These are phyloP conservation scores for Butyriboletus appendiculatus DNA, from an alignment of 1,284 basidiomycete genomes.

Conservation along the genomic window DNA sequence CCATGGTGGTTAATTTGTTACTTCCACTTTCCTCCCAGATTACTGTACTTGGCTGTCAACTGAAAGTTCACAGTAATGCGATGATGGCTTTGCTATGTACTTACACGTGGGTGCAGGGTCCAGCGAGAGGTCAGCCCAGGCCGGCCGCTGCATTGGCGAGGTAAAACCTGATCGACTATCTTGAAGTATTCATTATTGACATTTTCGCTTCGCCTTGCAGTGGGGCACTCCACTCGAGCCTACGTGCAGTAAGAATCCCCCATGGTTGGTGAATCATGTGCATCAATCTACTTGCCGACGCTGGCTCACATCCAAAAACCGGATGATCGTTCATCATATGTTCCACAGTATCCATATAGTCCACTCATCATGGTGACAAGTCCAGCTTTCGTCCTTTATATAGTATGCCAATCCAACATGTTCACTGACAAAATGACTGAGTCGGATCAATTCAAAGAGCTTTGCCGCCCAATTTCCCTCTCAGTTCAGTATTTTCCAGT, in stretches of 20 bases:
- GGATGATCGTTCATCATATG: not conserved
- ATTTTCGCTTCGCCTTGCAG: slow-evolving; percentile 4
- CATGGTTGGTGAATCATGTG: not conserved
- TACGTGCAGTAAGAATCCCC: slow-evolving; percentile 3
- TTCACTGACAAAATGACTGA: not conserved
- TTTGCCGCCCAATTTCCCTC: not conserved
- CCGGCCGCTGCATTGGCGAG: not conserved
- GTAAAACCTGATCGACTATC: not conserved
- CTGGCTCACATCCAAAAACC: no score
- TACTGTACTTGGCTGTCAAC: not conserved
- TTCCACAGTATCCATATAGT: not conserved
- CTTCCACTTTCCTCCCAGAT: not conserved
- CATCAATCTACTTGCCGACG: no score
- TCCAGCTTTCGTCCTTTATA: not conserved
- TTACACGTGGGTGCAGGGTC: not conserved
- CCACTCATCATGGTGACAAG: not conserved
- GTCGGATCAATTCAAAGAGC: not conserved
- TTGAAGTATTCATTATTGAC: no score
- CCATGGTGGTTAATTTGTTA: not conserved
- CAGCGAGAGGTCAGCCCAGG: not conserved
- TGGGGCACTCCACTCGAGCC: slow-evolving; percentile 35
- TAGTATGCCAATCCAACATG: not conserved
- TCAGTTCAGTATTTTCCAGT: no score
- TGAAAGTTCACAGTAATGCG: not conserved
- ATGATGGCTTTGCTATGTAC: not conserved